Conservation (phyloP, 2,329 filamentous ascomycete genomes). For the Blumeriella jaapii region DNA sequence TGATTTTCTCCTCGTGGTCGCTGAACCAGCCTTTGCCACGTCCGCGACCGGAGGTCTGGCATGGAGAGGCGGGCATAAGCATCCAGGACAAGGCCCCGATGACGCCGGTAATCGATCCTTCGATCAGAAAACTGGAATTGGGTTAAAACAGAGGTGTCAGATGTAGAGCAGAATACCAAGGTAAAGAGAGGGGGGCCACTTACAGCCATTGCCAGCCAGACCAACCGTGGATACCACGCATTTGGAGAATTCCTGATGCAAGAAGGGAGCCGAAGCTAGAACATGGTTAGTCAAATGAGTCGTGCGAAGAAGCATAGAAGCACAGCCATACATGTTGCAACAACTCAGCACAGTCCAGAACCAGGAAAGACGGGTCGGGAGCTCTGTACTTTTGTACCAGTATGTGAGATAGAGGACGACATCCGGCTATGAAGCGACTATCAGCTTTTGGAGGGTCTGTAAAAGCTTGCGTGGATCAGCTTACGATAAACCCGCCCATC, state of each 20-base stretch:
- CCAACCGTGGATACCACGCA: constrained; percentile 10
- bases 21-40: constrained; percentile 52
- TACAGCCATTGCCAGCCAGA: constrained; percentile 30
- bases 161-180: neutral
- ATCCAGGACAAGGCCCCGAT: constrained; percentile 9
- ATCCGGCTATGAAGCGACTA: constrained; percentile 10
- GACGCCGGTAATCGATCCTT: constrained; percentile 10
- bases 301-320: neutral
- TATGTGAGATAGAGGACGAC: constrained; percentile 12
- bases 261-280: constrained; percentile 8
- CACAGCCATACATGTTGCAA: constrained; percentile 1
- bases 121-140: constrained; percentile 9
- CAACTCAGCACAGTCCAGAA: constrained; percentile 10
- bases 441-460: neutral
- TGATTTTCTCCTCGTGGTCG: constrained; percentile 52
- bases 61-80: constrained; percentile 9
- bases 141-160: neutral
- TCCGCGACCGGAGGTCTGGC: constrained; percentile 35
- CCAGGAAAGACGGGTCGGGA: constrained; percentile 10
- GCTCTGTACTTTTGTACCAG: constrained; percentile 12
- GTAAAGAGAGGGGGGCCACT: neutral
- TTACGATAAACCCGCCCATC: constrained; percentile 12
- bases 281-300: neutral
- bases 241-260: constrained; percentile 11
- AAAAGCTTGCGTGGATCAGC: neutral